Evolutionary conservation across 345 rosid species (phyloP), one percentile per base, ranked within the genome.

Genomic region (Acer yangbiense): DNA sequence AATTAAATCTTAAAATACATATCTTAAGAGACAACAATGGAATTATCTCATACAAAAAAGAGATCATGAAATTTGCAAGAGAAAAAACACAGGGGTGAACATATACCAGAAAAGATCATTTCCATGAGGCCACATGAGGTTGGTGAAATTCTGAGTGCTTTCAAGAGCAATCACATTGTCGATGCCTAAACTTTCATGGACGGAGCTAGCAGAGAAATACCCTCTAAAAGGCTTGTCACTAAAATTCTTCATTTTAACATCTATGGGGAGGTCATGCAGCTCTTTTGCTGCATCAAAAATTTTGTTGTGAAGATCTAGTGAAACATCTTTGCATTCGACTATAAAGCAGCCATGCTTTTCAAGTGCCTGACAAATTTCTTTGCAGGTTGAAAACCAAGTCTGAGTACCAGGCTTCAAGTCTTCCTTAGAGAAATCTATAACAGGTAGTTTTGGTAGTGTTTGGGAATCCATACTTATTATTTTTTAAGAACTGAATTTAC

Each of bases 341-440:
- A 58, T 20, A 7, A 58, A 58, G 23, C 62, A n/a, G 62, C 62
- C 62, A 6, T 58, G 62, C 21, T 58, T 23, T 58, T 58, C 62
- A 58, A 58, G 62, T 58, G 62, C 62, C 61, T 55, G 18, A n/a
- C 61, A 55, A 55, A 55, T n/a, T 55, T 55, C 61, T 55, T 55
- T 55, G 61, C 61, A 17, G 21, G 21, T 14, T 14, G 8, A 55
- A 18, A 17, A 55, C 61, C 61, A 55, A 18, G n/a, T 55, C 5
- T 55, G 18, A n/a, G 20, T 55, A 55, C 61, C n/a, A 55, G 20
- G 61, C 58, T 54, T 54, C 58, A 13, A 54, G 58, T 54, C 58
- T 54, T 54, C n/a, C 46, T 43, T 43, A 43, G 58, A 17, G 6
- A 9, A 54, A 54, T 54, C 58, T 43, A 54, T 54, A 13, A 54